These are phyloP conservation scores for Colletotrichum liaoningense DNA, from an alignment of 2,329 filamentous ascomycete genomes.

Conservation along the genomic window DNA sequence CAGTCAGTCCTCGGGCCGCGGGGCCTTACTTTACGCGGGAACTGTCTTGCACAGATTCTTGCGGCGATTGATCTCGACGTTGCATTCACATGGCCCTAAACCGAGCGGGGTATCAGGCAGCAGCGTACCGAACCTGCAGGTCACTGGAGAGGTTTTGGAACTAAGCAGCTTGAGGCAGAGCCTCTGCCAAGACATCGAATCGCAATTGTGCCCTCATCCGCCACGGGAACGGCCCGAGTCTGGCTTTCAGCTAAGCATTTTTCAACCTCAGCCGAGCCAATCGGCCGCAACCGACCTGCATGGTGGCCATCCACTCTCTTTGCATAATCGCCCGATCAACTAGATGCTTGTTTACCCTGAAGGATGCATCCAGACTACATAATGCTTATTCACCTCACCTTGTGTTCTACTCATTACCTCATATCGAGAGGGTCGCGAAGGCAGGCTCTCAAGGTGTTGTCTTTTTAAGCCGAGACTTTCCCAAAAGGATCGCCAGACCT, in stretches of 20 bases:
- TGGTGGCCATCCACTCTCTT: neutral
- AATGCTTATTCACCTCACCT: neutral
- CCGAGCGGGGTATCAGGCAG: neutral
- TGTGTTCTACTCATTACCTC: fast-evolving
- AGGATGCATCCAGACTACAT: neutral
- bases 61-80: too few relatives aligned
- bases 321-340: neutral
- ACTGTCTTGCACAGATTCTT: too few relatives aligned
- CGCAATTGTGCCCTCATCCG: neutral
- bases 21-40: too few relatives aligned
- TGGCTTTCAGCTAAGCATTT: neutral
- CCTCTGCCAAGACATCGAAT: neutral
- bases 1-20: too few relatives aligned
- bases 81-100: neutral
- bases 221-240: neutral
- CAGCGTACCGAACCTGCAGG: neutral
- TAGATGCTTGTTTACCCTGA: neutral
- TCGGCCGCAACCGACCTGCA: neutral
- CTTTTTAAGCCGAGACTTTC: too few relatives aligned
- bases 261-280: neutral
- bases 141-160: neutral
- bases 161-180: neutral
- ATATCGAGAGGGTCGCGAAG: neutral
- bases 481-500: neutral
- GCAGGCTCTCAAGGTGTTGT: neutral